These are phyloP conservation scores for Echinochloa phyllopogon DNA, from an alignment of 176 grass and related monocot genomes.

Conservation along the genomic window DNA sequence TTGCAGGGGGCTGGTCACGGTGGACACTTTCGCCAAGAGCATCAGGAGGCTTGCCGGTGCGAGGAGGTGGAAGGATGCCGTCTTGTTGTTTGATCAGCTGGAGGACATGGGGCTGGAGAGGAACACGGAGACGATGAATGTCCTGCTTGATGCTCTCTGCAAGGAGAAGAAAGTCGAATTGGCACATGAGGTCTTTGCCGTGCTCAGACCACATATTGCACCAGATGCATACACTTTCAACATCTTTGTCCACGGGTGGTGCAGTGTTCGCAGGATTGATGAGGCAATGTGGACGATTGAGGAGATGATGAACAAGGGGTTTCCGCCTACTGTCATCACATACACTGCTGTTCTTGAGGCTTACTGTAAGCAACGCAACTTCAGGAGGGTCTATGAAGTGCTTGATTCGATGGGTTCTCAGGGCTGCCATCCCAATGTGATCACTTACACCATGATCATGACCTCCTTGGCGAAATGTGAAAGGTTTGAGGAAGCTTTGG, in stretches of 20 bases:
- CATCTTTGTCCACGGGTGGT: constrained; percentile 93
- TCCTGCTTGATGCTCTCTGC: constrained; percentile 80
- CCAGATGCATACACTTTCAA: constrained; percentile 81
- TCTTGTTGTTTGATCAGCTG: constrained; percentile 67
- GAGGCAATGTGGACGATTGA: constrained; percentile 84
- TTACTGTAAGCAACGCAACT: constrained; percentile 71
- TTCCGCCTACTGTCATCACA: constrained; percentile 73
- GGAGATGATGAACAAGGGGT: constrained; percentile 65
- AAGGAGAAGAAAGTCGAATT: constrained; percentile 81
- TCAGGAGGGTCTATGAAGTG: constrained; percentile 70
- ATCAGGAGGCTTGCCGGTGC: constrained; percentile 85
- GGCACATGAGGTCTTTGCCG: constrained; percentile 60
- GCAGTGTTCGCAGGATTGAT: constrained; percentile 60
- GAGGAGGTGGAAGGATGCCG: constrained; percentile 69
- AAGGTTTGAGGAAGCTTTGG: constrained; percentile 70
- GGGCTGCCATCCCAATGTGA: constrained; percentile 74
- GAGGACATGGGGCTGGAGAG: constrained; percentile 70
- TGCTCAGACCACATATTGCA: constrained; percentile 61
- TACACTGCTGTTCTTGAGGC: constrained; percentile 77
- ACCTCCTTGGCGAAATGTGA: constrained; percentile 64
- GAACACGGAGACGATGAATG: constrained; percentile 76
- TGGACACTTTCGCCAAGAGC: constrained; percentile 68
- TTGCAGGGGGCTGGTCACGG: constrained; percentile 51
- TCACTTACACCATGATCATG: constrained; percentile 87
- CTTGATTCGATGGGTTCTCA: constrained; percentile 78